Conservation (phyloP, 768 basidiomycete species). For the Panaeolus cyanescens region DNA sequence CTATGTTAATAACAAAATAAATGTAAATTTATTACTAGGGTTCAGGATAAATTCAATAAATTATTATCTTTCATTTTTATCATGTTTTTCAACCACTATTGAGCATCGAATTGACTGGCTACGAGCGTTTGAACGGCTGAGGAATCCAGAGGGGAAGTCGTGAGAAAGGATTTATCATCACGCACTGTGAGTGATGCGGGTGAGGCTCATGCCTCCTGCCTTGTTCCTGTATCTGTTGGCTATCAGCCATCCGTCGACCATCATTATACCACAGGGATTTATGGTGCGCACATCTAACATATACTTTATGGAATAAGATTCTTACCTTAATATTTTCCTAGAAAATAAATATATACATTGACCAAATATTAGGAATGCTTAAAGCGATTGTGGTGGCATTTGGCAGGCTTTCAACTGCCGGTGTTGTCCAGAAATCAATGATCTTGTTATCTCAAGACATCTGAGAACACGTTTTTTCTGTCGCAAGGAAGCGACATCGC, state of each 20-base stretch:
- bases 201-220: neutral
- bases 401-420: constrained; percentile 1
- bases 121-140: constrained; percentile 1
- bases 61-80: neutral
- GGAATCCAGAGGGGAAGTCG: neutral
- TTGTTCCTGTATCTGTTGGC: neutral
- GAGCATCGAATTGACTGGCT: too few species aligned
- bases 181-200: neutral
- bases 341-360: neutral
- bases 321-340: neutral
- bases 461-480: constrained; percentile 1
- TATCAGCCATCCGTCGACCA: neutral
- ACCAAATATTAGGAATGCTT: neutral
- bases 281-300: neutral
- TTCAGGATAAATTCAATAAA: too few species aligned
- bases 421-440: neutral
- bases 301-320: neutral
- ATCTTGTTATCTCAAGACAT: constrained; percentile 3
- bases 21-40: neutral
- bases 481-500: neutral
- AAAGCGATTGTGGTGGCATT: constrained; percentile 3
- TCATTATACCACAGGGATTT: neutral
- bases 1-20: neutral
- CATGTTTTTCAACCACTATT: too few species aligned
- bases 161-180: neutral